Evolutionary conservation across 768 basidiomycete genomes (phyloP).

Genomic region (Mycena polygramma): DNA sequence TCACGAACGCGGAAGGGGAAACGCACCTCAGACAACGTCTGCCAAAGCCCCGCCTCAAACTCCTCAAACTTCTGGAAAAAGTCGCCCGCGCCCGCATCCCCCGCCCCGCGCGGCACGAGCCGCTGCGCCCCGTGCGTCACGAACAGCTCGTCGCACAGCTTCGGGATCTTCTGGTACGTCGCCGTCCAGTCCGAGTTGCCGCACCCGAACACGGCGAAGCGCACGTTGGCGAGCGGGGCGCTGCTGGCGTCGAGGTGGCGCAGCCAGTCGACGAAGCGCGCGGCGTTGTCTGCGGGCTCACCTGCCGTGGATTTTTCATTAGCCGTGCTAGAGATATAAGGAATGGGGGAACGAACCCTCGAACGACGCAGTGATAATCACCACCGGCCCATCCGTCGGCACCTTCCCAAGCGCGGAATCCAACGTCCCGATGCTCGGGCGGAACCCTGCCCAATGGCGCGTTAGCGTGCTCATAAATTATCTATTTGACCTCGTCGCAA

Average conservation of each 20-base stretch:
- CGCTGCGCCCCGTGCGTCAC: constrained; percentile 51
- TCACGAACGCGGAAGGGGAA: constrained; percentile 1
- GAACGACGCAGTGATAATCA: constrained; percentile 62
- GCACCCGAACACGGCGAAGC: constrained; percentile 63
- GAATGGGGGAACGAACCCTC: constrained; percentile 47
- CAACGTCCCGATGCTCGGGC: constrained; percentile 53
- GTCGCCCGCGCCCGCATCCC: constrained; percentile 55
- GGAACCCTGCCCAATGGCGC: constrained; percentile 48
- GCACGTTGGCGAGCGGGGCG: constrained; percentile 44
- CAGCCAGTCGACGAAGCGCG: constrained; percentile 58
- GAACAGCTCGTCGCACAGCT: constrained; percentile 49
- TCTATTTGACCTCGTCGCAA: background rate
- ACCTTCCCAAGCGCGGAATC: constrained; percentile 53
- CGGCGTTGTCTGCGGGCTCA: constrained; percentile 63
- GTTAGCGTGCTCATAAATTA: background rate
- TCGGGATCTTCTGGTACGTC: constrained; percentile 62
- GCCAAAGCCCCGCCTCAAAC: constrained; percentile 55
- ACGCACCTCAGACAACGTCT: constrained; percentile 46
- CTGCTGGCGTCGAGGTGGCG: constrained; percentile 42
- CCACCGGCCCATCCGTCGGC: constrained; percentile 58
- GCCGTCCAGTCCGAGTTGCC: constrained; percentile 63
- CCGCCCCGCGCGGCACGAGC: constrained; percentile 52
- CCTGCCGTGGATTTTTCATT: constrained; percentile 35
- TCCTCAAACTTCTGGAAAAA: constrained; percentile 61
- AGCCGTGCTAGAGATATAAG: background rate